Evolutionary conservation across 2,329 filamentous ascomycete genomes (phyloP), one percentile per base, ranked within the genome.

Genomic region (Proliferodiscus dingleyae): DNA sequence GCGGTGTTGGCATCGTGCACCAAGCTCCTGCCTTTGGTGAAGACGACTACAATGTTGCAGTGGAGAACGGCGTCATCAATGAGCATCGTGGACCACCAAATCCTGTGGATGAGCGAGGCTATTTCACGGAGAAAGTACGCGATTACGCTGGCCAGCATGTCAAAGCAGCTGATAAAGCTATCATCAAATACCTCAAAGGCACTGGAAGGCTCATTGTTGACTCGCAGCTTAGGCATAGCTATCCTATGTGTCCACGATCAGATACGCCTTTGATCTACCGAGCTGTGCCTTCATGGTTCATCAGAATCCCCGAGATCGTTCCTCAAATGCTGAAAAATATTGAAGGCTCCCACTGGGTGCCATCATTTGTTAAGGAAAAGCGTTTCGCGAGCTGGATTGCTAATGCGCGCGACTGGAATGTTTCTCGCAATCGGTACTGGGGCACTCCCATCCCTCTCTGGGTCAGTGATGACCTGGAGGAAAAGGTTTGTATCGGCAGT

Each of bases 371-470:
- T 51, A 95, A 95, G 66, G 90, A 95, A 60, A 87, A 84, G 63
- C 82, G 91, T 11, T 97, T 97, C 60, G 80, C 84, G 37, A 93
- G 83, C 69, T 96, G 91, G 91, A 91, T 97, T 52, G 73, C 78
- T 49, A 91, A 91, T 62, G 90, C 91, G 11, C 83, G 85, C 48
- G 91, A 97, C 66, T 97, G 91, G 91, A 95, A 95, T 63, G 85
- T 97, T 24, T 93, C 89, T 43, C 78, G 91, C 55, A 95, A 95
- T 66, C 80, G 91, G 45, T 97, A 94, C 68, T 96, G 91, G 91
- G 91, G 91, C 41, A 96, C 89, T 0, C 90, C 90, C 2, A 81
- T 96, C 48, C 90, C 90, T 5, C 68, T 96, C 28, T 97, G 91
- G 91, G 85, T 87, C 29, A 95, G 87, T 61, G 88, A 94, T 23